phyloP scores from a whole-genome alignment of 768 basidiomycete species.

The Megacollybia marginata region DNA sequence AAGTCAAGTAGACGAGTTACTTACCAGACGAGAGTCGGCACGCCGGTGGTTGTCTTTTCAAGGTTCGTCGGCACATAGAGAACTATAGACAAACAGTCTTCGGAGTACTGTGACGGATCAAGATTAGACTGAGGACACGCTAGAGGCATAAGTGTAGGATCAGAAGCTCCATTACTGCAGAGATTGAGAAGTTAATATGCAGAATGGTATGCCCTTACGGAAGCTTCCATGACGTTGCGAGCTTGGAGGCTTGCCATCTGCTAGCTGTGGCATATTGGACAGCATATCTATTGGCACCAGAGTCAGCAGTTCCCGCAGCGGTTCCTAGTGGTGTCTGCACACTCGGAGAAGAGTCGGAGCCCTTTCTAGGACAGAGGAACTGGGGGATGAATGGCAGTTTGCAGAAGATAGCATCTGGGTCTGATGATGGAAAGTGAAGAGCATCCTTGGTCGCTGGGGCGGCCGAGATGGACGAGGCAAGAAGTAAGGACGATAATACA shows the following conservation, averaged over 20 bases:
- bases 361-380: slow-evolving; percentile 33
- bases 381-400: slow-evolving; percentile 34
- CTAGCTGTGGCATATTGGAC: slow-evolving; percentile 61
- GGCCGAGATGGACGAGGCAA: slow-evolving; percentile 21
- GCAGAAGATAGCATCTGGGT: slow-evolving; percentile 37
- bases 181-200: slow-evolving; percentile 3
- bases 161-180: slow-evolving; percentile 40
- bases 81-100: slow-evolving; percentile 80
- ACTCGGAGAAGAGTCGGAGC: slow-evolving; percentile 8
- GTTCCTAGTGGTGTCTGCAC: slow-evolving; percentile 47
- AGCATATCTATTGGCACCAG: slow-evolving; percentile 47
- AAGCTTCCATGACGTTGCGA: slow-evolving; percentile 49
- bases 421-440: slow-evolving; percentile 27
- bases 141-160: slow-evolving; percentile 51
- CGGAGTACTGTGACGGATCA: slow-evolving; percentile 43
- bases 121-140: slow-evolving; percentile 63
- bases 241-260: slow-evolving; percentile 52
- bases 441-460: slow-evolving; percentile 16
- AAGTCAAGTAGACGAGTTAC: slow-evolving; percentile 10
- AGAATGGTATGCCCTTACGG: slow-evolving; percentile 38
- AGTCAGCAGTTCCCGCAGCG: slow-evolving; percentile 45
- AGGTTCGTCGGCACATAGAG: slow-evolving; percentile 56
- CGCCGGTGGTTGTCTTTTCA: slow-evolving; percentile 20
- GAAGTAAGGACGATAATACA: slow-evolving; percentile 23
- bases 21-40: slow-evolving; percentile 57